Conservation (phyloP, 2,329 filamentous ascomycete species). For the Fragosphaeria purpurea region DNA sequence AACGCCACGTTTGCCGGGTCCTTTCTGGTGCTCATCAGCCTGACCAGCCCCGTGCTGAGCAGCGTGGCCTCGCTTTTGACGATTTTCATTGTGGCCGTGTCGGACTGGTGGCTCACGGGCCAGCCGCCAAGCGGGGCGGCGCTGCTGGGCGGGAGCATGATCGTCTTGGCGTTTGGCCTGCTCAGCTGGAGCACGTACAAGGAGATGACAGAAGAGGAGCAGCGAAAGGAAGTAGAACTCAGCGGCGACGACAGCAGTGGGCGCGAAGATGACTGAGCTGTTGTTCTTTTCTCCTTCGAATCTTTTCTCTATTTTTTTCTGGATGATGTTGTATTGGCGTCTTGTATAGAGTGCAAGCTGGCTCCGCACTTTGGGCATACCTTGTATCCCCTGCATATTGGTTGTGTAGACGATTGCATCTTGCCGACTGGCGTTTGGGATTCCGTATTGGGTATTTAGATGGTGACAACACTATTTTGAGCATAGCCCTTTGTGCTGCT, state of each 20-base stretch:
- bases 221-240: constrained; percentile 40
- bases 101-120: constrained; percentile 80
- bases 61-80: constrained; percentile 89
- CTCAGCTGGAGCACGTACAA: constrained; percentile 85
- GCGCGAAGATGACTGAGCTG: neutral
- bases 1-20: constrained; percentile 90
- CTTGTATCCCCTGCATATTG: no score
- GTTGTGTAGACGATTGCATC: no score
- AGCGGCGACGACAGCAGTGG: constrained; percentile 7
- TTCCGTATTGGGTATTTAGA: no score
- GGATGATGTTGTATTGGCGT: no score
- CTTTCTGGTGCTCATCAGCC: constrained; percentile 83
- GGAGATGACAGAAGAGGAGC: constrained; percentile 80
- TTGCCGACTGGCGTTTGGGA: no score
- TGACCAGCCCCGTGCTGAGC: constrained; percentile 85
- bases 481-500: no score
- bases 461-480: no score
- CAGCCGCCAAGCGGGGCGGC: constrained; percentile 64
- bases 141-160: constrained; percentile 72
- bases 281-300: neutral
- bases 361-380: no score
- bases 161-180: constrained; percentile 78
- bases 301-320: neutral
- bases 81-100: constrained; percentile 90
- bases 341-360: no score